A percentile compares a stretch with the other conserved stretches of the same genome.
Evolutionary conservation across 129 eudicot species (phyloP).

Genomic region (Centaurea solstitialis): DNA sequence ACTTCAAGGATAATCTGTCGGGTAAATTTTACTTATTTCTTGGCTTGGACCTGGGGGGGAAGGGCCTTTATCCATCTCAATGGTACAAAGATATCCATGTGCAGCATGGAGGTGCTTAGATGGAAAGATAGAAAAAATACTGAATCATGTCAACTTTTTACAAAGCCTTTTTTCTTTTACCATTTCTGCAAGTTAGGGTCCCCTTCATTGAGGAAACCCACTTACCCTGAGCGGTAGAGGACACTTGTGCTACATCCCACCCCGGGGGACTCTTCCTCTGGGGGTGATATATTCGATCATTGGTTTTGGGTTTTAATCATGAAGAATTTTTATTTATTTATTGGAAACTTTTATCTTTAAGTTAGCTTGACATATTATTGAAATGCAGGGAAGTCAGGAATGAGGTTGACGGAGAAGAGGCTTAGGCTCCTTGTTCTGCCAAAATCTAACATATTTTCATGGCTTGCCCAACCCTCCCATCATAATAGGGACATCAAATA

Average conservation of each 20-base stretch:
- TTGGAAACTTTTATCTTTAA: neutral
- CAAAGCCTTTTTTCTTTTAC: no score
- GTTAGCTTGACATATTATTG: neutral
- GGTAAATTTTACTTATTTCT: conserved; percentile 43
- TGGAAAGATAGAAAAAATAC: no score
- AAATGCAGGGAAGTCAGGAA: conserved; percentile 60
- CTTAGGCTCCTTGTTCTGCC: conserved; percentile 74
- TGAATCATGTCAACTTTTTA: no score
- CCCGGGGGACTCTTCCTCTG: no score
- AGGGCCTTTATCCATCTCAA: no score
- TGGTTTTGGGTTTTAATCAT: neutral
- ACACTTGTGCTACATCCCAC: no score
- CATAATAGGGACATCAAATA: conserved; percentile 78
- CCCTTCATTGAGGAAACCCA: no score
- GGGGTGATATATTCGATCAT: no score
- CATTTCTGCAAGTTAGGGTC: no score
- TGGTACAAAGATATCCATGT: no score
- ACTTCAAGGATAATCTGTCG: conserved; percentile 68
- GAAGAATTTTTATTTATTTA: neutral
- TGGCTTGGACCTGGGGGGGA: neutral
- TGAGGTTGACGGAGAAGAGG: conserved; percentile 62
- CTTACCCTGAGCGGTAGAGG: no score
- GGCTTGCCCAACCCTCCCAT: conserved; percentile 94
- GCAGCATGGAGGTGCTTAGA: no score
- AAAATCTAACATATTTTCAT: conserved; percentile 68